Evolutionary conservation across 78 protist genomes (phyloP).

Genomic region (Dictyostelium citrinum): DNA sequence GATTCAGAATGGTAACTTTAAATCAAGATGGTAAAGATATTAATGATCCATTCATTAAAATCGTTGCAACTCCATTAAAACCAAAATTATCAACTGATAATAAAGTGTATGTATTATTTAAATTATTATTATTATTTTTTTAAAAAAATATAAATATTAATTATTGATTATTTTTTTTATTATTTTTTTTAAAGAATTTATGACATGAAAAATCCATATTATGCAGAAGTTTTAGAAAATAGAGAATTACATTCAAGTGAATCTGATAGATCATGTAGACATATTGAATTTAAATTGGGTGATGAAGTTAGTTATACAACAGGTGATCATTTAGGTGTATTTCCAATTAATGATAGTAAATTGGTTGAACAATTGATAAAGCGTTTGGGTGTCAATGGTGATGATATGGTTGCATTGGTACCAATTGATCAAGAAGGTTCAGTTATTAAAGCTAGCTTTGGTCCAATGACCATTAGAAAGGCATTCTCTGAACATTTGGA

Average conservation of each 20-base stretch:
- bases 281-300: slow-evolving; percentile 63
- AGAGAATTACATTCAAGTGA: slow-evolving; percentile 77
- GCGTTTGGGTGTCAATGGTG: slow-evolving; percentile 48
- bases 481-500: slow-evolving; percentile 48
- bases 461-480: slow-evolving; percentile 61
- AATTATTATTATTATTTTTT: too few species aligned
- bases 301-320: slow-evolving; percentile 50
- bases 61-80: slow-evolving; percentile 11
- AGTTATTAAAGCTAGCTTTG: slow-evolving; percentile 48
- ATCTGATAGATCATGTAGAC: slow-evolving; percentile 75
- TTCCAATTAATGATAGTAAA: slow-evolving; percentile 74
- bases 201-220: slow-evolving; percentile 85
- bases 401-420: slow-evolving; percentile 17
- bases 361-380: slow-evolving; percentile 59
- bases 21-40: slow-evolving; percentile 17
- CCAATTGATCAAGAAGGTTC: slow-evolving; percentile 66
- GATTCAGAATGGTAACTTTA: slow-evolving; percentile 54
- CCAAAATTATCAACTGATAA: slow-evolving; percentile 38
- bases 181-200: not conserved
- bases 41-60: not conserved
- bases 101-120: slow-evolving; percentile 15
- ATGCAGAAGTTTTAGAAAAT: slow-evolving; percentile 71
- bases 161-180: too few species aligned
- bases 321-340: slow-evolving; percentile 92
- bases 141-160: too few species aligned